A percentile compares a stretch with the other conserved stretches of the same genome.
Evolutionary conservation across 305 asterid species (phyloP).

Genomic region (Solanum hybrid): DNA sequence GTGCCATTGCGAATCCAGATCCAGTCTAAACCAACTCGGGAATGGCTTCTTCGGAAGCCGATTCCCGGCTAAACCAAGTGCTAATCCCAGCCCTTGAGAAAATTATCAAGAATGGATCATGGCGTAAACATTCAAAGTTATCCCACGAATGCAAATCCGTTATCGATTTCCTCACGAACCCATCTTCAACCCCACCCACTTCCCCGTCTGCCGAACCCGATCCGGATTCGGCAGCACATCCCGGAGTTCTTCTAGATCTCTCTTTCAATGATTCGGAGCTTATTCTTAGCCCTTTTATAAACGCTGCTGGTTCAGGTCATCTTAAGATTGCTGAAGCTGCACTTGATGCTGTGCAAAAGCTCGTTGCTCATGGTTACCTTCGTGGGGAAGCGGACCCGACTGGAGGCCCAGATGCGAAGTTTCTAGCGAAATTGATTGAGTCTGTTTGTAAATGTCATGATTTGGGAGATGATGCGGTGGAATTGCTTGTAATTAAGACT

Average conservation of each 20-base stretch:
- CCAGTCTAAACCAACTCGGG: slow-evolving; percentile 27
- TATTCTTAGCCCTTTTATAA: slow-evolving; percentile 61
- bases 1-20: not conserved
- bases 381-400: slow-evolving; percentile 80
- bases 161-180: slow-evolving; percentile 54
- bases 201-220: slow-evolving; percentile 54
- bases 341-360: slow-evolving; percentile 80
- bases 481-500: slow-evolving; percentile 71
- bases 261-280: slow-evolving; percentile 66
- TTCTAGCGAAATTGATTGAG: slow-evolving; percentile 63
- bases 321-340: slow-evolving; percentile 80
- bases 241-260: slow-evolving; percentile 61
- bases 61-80: slow-evolving; percentile 72
- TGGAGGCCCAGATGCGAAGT: slow-evolving; percentile 63
- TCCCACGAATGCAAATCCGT: slow-evolving; percentile 86
- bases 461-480: slow-evolving; percentile 71
- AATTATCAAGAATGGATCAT: slow-evolving; percentile 72
- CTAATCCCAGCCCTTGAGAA: slow-evolving; percentile 75
- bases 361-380: slow-evolving; percentile 74
- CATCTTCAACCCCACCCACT: slow-evolving; percentile 43
- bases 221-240: slow-evolving; percentile 23
- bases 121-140: slow-evolving; percentile 95
- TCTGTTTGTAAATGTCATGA: slow-evolving; percentile 83
- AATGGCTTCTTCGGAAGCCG: slow-evolving; percentile 97
- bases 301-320: slow-evolving; percentile 54